A percentile compares a stretch with the other conserved stretches of the same genome.
Conservation (phyloP, 345 rosid species). For the Hevea brasiliensis region DNA sequence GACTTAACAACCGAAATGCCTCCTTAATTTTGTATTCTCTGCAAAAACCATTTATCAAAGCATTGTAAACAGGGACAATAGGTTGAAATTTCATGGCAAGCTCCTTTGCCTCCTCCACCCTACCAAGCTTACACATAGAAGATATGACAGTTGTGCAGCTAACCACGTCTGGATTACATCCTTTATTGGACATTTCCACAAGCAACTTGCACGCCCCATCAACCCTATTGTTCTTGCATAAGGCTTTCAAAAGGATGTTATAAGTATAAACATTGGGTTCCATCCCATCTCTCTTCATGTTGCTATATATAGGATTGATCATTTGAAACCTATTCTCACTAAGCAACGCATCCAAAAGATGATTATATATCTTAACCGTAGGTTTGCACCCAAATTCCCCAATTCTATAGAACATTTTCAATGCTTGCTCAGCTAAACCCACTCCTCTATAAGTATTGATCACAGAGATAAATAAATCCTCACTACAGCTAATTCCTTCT, state of each 20-base stretch:
- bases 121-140: constrained; percentile 67
- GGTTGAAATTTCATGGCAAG: constrained; percentile 52
- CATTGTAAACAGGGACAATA: constrained; percentile 59
- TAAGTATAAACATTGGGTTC: constrained; percentile 81
- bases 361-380: constrained; percentile 77
- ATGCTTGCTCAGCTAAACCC: constrained; percentile 67
- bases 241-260: constrained; percentile 77
- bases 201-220: constrained; percentile 78
- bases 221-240: constrained; percentile 76
- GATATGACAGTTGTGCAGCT: constrained; percentile 78
- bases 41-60: constrained; percentile 69
- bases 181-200: constrained; percentile 63
- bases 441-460: constrained; percentile 47
- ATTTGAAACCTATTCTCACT: constrained; percentile 64
- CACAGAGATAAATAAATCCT: constrained; percentile 63
- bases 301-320: constrained; percentile 61
- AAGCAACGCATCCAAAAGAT: constrained; percentile 73
- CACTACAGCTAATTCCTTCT: constrained; percentile 63
- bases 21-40: constrained; percentile 47
- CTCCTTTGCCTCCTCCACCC: constrained; percentile 67
- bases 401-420: constrained; percentile 75
- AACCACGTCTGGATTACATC: constrained; percentile 71
- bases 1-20: constrained; percentile 47
- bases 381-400: constrained; percentile 78
- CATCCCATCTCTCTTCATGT: constrained; percentile 80